Percentiles rank a stretch among this genome's conserved stretches.
phyloP scores from a whole-genome alignment of 768 basidiomycete genomes.

The Hypsizygus marmoreus region DNA sequence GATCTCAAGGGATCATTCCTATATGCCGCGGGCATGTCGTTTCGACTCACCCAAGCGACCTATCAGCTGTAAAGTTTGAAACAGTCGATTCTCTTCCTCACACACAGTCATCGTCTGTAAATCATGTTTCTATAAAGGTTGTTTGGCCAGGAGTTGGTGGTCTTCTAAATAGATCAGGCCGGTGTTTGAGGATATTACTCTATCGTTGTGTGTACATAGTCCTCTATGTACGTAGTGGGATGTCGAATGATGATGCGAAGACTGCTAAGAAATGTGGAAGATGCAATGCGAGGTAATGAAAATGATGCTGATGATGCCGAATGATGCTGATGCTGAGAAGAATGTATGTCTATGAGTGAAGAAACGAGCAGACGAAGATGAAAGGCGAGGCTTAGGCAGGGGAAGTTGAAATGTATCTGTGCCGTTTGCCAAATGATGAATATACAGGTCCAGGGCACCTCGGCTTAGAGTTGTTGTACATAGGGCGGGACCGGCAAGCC shows the following conservation, averaged over 20 bases:
- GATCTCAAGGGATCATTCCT: too few species aligned
- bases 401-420: too few species aligned
- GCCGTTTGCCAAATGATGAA: conserved; percentile 2
- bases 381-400: neutral
- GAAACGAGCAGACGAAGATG: conserved; percentile 9
- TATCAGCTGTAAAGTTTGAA: too few species aligned
- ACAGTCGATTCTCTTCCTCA: too few species aligned
- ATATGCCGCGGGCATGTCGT: too few species aligned
- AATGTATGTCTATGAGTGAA: conserved; percentile 10
- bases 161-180: conserved; percentile 4
- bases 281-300: conserved; percentile 13
- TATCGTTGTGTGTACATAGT: conserved; percentile 5
- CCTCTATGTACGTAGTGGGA: conserved; percentile 15
- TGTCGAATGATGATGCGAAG: conserved; percentile 13
- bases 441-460: conserved; percentile 2
- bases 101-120: too few species aligned
- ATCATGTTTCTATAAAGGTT: too few species aligned
- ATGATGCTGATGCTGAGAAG: conserved; percentile 22
- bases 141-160: too few species aligned
- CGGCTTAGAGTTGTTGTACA: conserved; percentile 2
- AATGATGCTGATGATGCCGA: conserved; percentile 17
- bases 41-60: too few species aligned
- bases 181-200: conserved; percentile 8
- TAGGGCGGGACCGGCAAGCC: conserved; percentile 12
- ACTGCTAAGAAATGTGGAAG: conserved; percentile 13